Percentiles rank a stretch among this genome's conserved stretches.
phyloP scores from a whole-genome alignment of 164 flowering plant genomes.

The Cinnamomum micranthum region DNA sequence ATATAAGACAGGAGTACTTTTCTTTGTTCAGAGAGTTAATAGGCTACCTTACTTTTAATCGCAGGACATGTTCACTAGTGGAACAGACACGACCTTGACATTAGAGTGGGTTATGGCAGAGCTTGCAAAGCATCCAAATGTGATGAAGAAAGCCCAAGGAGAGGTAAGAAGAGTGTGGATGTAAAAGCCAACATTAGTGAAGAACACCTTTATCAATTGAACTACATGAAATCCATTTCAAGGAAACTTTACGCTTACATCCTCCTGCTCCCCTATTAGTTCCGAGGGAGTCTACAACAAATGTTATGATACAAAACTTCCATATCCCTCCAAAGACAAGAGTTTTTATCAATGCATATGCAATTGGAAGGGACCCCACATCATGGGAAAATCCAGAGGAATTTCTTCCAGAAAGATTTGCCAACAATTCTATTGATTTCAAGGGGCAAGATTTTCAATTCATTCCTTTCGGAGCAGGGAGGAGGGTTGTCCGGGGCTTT shows the following conservation, averaged over 20 bases:
- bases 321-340: neutral
- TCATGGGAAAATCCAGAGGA: slow-evolving; percentile 6
- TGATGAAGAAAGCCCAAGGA: slow-evolving; percentile 5
- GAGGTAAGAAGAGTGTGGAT: slow-evolving; percentile 4
- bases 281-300: neutral
- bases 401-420: slow-evolving; percentile 8
- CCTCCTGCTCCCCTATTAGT: neutral
- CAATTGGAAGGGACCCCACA: slow-evolving; percentile 6
- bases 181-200: neutral
- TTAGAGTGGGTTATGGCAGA: slow-evolving; percentile 8
- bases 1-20: too few relatives aligned
- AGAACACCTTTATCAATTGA: neutral
- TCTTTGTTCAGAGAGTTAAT: too few relatives aligned
- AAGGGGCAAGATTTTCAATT: slow-evolving; percentile 5
- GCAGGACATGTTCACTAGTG: neutral
- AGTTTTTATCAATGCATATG: slow-evolving; percentile 1
- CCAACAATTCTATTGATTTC: neutral
- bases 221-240: neutral
- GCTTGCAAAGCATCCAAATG: slow-evolving; percentile 2
- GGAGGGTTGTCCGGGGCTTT: slow-evolving; percentile 3
- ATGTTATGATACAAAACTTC: neutral
- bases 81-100: neutral
- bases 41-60: neutral
- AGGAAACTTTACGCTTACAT: neutral
- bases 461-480: slow-evolving; percentile 6